phyloP scores from a whole-genome alignment of 2,329 filamentous ascomycete genomes.

The Ophiostoma novo-ulmi region DNA sequence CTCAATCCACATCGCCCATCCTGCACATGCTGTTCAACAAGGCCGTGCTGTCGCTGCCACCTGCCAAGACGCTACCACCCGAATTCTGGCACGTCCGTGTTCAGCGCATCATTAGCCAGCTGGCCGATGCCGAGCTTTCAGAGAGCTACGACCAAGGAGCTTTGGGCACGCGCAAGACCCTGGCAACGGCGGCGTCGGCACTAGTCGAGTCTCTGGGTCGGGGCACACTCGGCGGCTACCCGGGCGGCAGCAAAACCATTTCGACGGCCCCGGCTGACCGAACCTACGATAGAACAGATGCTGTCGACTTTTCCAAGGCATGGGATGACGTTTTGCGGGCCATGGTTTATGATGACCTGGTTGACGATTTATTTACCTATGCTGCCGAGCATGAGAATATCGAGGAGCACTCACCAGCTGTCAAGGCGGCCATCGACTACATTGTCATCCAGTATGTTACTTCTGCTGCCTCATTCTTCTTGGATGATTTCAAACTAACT shows the following conservation, averaged over 20 bases:
- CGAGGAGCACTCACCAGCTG: constrained; percentile 56
- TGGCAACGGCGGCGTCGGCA: constrained; percentile 66
- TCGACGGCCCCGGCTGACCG: neutral
- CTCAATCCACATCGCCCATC: constrained; percentile 53
- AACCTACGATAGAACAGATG: constrained; percentile 53
- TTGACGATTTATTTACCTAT: constrained; percentile 60
- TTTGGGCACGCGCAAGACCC: constrained; percentile 66
- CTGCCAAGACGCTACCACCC: constrained; percentile 55
- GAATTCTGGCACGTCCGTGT: constrained; percentile 63
- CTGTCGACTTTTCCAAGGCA: constrained; percentile 56
- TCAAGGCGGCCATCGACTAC: constrained; percentile 61
- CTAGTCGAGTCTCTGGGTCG: constrained; percentile 65
- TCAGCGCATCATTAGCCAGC: constrained; percentile 53
- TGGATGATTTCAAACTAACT: neutral
- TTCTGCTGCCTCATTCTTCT: neutral
- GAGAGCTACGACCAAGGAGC: constrained; percentile 78
- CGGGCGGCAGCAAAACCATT: neutral
- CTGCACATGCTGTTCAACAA: constrained; percentile 63
- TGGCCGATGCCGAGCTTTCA: constrained; percentile 65
- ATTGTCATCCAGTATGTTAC: constrained; percentile 60
- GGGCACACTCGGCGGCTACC: constrained; percentile 60
- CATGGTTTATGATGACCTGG: constrained; percentile 61
- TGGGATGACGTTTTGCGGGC: constrained; percentile 64
- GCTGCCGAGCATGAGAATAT: constrained; percentile 57
- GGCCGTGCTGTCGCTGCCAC: constrained; percentile 61